Base-by-base conservation (phyloP, 2,329 filamentous ascomycete genomes). In the Arthroderma sp. region DNA sequence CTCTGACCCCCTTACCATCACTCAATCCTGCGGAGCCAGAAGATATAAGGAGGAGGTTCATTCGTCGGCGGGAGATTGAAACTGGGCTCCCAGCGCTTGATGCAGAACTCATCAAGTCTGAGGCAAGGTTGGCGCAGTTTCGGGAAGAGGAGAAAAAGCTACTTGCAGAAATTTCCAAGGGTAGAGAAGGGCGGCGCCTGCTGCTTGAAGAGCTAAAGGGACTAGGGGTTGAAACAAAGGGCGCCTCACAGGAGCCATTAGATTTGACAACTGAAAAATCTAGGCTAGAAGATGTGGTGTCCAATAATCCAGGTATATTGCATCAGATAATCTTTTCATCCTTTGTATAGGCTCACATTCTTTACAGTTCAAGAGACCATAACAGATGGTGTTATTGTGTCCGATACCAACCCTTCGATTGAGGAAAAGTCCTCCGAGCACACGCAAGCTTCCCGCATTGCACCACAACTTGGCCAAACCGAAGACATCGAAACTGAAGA, bases 31-130 rank as follows among this genome's bases (percentile, higher is more conserved):
- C 40, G 4, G 52, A 53, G 38, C 46, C 62, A 27, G 59, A 63
- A 40, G 54, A 52, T 27, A 53, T 66, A 45, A 60, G 61, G 30
- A 55, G 57, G 39, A 69, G 64, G 45, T 55, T 64, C 36, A 54
- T 65, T 22, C 63, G 69, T 28, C 68, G 68, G 50, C 63, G 65
- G 46, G 68, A 72, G 36, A 68, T 74, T n/a, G 63, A 72, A 51
- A 65, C 66, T 22, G 66, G 64, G 7, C 56, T 73, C 39, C 66
- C 70, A 36, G 59, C 61, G 9, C 53, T 71, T 28, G 66, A 74
- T 40, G 65, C 64, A 28, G 68, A 70, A 47, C 60, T 73, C 32
- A 44, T 51, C 8, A 63, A 58, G 42, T 59, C 59, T n/a, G 57
- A 64, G 47, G 51, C 52, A 7, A 57, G 50, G 43, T 53, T 67